Base-by-base conservation (phyloP, 1,139 yeast species). In the Sugiyamaella xylanicola region DNA sequence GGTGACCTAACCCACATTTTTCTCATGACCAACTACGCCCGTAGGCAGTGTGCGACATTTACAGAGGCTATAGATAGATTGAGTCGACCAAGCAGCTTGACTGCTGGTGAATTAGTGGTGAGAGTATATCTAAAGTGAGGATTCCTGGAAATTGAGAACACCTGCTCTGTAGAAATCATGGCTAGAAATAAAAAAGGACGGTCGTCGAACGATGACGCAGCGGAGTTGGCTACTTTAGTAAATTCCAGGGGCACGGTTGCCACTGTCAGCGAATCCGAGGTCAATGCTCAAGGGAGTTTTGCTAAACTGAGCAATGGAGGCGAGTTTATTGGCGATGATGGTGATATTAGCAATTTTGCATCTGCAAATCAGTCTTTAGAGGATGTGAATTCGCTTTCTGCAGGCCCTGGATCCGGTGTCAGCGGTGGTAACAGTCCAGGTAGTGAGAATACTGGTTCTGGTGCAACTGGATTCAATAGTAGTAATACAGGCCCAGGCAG, bases 191-290 rank as follows among this genome's bases (percentile, higher is more conserved):
- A 40, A 21, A 37, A 48, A 3, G 17, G 35, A 2, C 16, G 11
- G 13, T 9, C 15, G 15, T 8, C 43, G 8, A 25, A 9, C 22
- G 44, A 48, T 16, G 51, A 48, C 13, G 52, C 21, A 17, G 51
- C 53, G 4, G 57, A 55, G 32, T 42, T 53, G 41, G 56, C 45
- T 2, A 52, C 57, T n/a, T 49, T 55, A 17, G 53, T 55, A 15
- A 53, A 55, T 43, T 36, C 45, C 9, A 41, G 41, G 19, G 57
- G 55, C 35, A 40, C 54, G 9, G 19, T 40, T 40, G 36, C 56
- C 39, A 32, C 43, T 15, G 43, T 54, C n/a, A 27, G 42, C 11
- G 45, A 50, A 22, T 20, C 56, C 9, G 44, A 37, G 15, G 51
- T 51, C 11, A 47, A 11, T 21, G 56, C 47, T 4, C 35, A 36